Base-by-base conservation (phyloP, 1,139 yeast species). In the Kazachstania sp. region DNA sequence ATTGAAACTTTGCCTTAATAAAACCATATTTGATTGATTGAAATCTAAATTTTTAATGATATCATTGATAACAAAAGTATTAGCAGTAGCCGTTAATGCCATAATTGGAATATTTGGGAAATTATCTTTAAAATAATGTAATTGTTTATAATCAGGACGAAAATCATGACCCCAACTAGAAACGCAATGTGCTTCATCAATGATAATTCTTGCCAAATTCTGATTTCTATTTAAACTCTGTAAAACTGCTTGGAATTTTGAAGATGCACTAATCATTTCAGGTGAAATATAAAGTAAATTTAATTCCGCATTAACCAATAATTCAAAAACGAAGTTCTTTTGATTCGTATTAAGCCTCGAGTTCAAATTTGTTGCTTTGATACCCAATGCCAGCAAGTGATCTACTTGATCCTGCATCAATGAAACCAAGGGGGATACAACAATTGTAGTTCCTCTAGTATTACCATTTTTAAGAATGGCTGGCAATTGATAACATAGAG, bases 111-210 rank as follows among this genome's bases (percentile, higher is more conserved):
- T 79, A 42, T 74, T 75, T 0, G 95, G 95, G 61, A 77, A 92
- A 48, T 78, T 74, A 28, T 69, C 66, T 59, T 88, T 86, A 65
- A 94, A 84, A 54, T 74, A 75, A 39, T 81, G 79, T 65, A 94
- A 72, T 29, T 82, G 83, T 59, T 90, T 86, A 68, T 94, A 94
- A 65, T 92, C 97, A 0, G 97, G 97, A 49, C 99, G 73, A 64
- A 94, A 94, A 67, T 94, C 98, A 66, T 94, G 98, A 15, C 99
- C 99, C 99, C 99, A 94, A 13, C 95, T 84, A 50, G 96, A 86
- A 46, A 92, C 95, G 73, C 99, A 94, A 67, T 94, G 99, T 0
- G 98, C 98, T 63, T 94, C 99, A 67, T 94, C 99, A 44, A 94
- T 88, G 12, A 94, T 96, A 34, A 94, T 77, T 47, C 97, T 71